Evolutionary conservation across 2,329 filamentous ascomycete genomes (phyloP).

Genomic region (Stemphylium beticola): DNA sequence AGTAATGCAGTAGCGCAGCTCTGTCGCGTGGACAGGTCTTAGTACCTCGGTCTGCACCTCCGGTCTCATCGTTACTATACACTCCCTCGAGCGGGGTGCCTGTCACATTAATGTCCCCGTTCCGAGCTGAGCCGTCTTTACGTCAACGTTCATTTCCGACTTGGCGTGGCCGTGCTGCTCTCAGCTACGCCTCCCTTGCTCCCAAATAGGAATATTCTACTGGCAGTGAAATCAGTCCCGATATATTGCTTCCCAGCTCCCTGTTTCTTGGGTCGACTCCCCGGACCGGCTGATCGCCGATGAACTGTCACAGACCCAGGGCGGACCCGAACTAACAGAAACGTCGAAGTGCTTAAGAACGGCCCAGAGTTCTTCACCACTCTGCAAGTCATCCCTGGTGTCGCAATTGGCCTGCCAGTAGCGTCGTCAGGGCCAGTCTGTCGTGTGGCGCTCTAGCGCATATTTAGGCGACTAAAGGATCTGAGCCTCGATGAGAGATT

Average conservation of each 20-base stretch:
- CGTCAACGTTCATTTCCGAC: constrained; percentile 4
- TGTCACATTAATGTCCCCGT: not conserved
- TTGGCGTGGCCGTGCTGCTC: not conserved
- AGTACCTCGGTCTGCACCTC: not conserved
- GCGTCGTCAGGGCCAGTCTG: constrained; percentile 3
- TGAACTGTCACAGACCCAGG: not conserved
- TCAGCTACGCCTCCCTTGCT: not conserved
- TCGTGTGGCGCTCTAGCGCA: constrained; percentile 2
- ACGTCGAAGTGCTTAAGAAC: constrained; percentile 3
- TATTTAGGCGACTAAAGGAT: not conserved
- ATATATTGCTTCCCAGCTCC: not conserved
- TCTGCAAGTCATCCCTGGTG: not conserved
- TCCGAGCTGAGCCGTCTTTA: not conserved
- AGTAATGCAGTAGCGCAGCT: not conserved
- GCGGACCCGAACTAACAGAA: not conserved
- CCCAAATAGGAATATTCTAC: not conserved
- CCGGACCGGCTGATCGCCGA: not conserved
- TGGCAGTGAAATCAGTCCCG: not conserved
- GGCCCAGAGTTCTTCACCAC: constrained; percentile 1
- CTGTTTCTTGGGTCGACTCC: not conserved
- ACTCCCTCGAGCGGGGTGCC: not conserved
- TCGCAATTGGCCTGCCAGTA: constrained; percentile 5
- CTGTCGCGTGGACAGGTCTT: not conserved
- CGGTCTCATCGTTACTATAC: not conserved
- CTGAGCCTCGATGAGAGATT: constrained; percentile 7